Conservation (phyloP, 1,139 yeast species). For the Geotrichum aggregatum region DNA sequence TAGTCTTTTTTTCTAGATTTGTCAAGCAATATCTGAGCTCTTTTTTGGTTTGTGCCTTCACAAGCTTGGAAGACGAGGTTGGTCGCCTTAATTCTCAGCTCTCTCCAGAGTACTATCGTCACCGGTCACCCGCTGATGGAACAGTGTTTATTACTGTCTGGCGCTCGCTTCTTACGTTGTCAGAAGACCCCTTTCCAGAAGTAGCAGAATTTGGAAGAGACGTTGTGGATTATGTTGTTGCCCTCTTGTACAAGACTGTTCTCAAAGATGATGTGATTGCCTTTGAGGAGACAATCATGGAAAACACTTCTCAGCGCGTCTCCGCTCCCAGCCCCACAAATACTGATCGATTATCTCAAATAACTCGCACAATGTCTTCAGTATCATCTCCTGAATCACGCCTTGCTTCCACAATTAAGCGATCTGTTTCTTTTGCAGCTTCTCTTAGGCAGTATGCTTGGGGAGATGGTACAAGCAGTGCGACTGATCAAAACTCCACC, state of each 20-base stretch:
- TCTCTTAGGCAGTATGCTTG: constrained; percentile 36
- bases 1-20: constrained; percentile 71
- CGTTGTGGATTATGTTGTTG: constrained; percentile 69
- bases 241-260: constrained; percentile 58
- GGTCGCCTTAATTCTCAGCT: constrained; percentile 52
- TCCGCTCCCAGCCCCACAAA: constrained; percentile 1
- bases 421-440: constrained; percentile 41
- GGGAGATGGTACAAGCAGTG: constrained; percentile 19
- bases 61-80: constrained; percentile 79
- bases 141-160: constrained; percentile 83
- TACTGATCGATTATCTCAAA: constrained; percentile 15
- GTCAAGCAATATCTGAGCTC: constrained; percentile 66
- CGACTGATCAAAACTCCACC: neutral
- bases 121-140: constrained; percentile 42
- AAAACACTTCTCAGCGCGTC: neutral
- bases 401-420: constrained; percentile 31
- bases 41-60: constrained; percentile 82
- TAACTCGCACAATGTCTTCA: constrained; percentile 13
- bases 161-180: constrained; percentile 73
- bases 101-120: constrained; percentile 48
- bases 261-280: constrained; percentile 40
- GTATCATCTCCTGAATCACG: constrained; percentile 23
- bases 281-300: constrained; percentile 18
- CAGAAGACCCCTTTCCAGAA: constrained; percentile 88
- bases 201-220: constrained; percentile 70